phyloP scores from a whole-genome alignment of 2,329 filamentous ascomycete genomes.

The Clarireedia sp. region DNA sequence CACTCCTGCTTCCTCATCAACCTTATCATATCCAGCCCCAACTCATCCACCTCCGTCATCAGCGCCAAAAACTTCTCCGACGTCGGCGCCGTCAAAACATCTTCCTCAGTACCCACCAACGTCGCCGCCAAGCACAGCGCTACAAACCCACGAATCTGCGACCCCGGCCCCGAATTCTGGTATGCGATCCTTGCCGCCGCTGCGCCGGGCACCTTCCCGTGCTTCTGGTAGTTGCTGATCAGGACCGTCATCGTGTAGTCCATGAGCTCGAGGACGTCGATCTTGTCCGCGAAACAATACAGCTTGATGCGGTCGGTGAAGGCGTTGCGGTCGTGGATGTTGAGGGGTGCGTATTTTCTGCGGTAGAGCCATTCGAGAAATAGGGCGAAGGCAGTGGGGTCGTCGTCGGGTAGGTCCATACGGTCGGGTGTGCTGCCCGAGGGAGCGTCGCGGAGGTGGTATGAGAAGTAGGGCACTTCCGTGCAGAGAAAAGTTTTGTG shows the following conservation, averaged over 20 bases:
- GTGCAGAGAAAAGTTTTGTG: background rate
- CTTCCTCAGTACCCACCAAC: background rate
- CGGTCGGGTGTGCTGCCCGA: background rate
- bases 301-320: background rate
- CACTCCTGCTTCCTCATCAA: background rate
- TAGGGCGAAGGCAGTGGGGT: background rate
- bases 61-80: background rate
- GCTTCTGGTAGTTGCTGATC: background rate
- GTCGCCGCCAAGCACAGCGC: background rate
- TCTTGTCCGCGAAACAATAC: background rate
- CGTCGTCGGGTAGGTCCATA: background rate
- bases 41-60: background rate
- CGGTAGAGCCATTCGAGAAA: background rate
- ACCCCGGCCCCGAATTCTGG: background rate
- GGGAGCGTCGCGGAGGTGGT: too few relatives aligned
- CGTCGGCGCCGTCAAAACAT: background rate
- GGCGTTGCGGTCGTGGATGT: background rate
- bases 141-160: background rate
- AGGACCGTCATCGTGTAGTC: background rate
- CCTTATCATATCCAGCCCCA: background rate
- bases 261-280: background rate
- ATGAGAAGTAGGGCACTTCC: background rate
- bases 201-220: background rate
- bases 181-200: background rate
- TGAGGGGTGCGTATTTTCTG: background rate